A percentile compares a stretch with the other conserved stretches of the same genome.
Conservation (phyloP, 495 filamentous ascomycete species). For the Neurospora terricola region DNA sequence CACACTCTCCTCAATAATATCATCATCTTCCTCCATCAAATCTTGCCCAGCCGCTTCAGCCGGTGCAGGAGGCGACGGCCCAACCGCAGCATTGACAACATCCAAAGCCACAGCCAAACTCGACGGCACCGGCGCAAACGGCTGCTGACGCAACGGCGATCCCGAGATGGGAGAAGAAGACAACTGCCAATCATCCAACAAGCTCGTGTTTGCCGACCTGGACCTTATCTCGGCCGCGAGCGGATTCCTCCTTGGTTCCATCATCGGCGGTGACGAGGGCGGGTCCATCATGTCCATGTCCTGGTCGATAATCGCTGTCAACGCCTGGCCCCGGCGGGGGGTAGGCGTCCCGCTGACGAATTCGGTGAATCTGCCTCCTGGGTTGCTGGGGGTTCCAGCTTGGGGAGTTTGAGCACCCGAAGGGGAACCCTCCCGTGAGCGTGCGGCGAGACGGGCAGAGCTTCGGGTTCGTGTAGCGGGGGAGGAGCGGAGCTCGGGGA, state of each 20-base stretch:
- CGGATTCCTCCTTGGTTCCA: conserved; percentile 39
- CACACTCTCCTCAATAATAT: conserved; percentile 19
- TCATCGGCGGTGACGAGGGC: conserved; percentile 42
- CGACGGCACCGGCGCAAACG: not conserved
- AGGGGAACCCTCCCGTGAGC: not conserved
- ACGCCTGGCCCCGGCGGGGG: conserved; percentile 41
- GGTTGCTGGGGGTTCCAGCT: conserved; percentile 30
- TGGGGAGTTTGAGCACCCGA: conserved; percentile 2
- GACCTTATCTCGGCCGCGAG: conserved; percentile 37
- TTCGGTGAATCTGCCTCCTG: conserved; percentile 37
- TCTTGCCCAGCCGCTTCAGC: conserved; percentile 2
- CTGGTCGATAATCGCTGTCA: conserved; percentile 26
- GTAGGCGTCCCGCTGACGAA: conserved; percentile 79
- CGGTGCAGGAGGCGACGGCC: not conserved
- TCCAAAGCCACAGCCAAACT: not conserved
- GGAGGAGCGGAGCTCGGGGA: conserved; percentile 58
- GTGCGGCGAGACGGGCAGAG: not conserved
- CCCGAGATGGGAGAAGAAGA: conserved; percentile 37
- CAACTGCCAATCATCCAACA: conserved; percentile 36
- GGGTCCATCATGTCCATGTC: conserved; percentile 36
- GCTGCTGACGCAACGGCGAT: conserved; percentile 19
- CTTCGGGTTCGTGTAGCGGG: conserved; percentile 21
- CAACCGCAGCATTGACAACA: not conserved
- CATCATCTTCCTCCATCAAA: conserved; percentile 6
- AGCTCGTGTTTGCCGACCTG: conserved; percentile 25